Conservation (phyloP, 345 rosid species). For the Cardamine resedifolia region DNA sequence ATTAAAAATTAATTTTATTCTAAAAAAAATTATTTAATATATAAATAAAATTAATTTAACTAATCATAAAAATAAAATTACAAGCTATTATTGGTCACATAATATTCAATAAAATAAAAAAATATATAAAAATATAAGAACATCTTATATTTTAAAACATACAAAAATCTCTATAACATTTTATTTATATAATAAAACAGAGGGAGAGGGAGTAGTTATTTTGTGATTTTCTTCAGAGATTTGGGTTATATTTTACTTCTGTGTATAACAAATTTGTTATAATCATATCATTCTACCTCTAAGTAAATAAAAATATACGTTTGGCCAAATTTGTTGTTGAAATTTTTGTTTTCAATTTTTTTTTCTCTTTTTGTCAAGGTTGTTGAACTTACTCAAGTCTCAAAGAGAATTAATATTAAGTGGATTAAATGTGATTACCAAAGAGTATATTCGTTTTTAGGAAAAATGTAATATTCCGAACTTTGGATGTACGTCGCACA, state of each 20-base stretch:
- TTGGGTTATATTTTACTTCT: not conserved
- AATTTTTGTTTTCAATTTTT: not conserved
- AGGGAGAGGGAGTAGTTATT: too few species aligned
- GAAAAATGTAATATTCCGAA: not conserved
- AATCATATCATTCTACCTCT: not conserved
- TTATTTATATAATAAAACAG: too few species aligned
- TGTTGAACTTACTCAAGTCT: not conserved
- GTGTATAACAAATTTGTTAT: not conserved
- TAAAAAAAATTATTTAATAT: too few species aligned
- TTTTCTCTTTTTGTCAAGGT: not conserved
- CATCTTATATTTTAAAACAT: too few species aligned
- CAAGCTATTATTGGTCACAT: too few species aligned
- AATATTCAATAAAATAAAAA: too few species aligned
- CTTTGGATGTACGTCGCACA: not conserved
- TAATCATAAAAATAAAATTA: too few species aligned
- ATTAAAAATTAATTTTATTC: too few species aligned
- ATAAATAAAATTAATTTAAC: too few species aligned
- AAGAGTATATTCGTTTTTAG: constrained; percentile 9
- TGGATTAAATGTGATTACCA: not conserved
- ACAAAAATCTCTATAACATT: too few species aligned
- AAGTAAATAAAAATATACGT: not conserved
- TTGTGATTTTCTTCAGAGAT: not conserved
- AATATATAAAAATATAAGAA: too few species aligned
- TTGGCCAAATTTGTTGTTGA: not conserved
- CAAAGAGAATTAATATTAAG: not conserved